Percentiles rank a stretch among this genome's conserved stretches.
phyloP scores from a whole-genome alignment of 164 flowering plant genomes.

The Stephania japonica region DNA sequence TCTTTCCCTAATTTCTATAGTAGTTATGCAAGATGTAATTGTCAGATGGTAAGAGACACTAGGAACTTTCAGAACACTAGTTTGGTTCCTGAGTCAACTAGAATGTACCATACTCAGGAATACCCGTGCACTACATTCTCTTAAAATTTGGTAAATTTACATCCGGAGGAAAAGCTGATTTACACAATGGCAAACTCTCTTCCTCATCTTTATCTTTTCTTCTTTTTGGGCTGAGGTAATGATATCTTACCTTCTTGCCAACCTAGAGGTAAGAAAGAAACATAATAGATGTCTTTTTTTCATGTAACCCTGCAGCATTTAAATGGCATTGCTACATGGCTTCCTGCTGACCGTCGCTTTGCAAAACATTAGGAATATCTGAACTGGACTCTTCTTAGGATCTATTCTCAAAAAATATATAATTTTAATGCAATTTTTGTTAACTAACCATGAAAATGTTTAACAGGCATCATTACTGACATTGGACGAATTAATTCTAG shows the following conservation, averaged over 20 bases:
- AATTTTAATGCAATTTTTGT: neutral
- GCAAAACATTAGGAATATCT: neutral
- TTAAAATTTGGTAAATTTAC: neutral
- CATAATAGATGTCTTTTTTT: neutral
- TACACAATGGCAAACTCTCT: neutral
- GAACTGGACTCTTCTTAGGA: neutral
- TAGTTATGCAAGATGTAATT: neutral
- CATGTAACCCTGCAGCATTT: neutral
- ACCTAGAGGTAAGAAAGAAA: neutral
- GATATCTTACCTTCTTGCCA: neutral
- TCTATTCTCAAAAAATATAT: neutral
- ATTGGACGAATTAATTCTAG: conserved; percentile 84
- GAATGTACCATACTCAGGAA: neutral
- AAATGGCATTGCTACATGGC: neutral
- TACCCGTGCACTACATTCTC: neutral
- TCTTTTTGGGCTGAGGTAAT: neutral
- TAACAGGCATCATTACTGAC: conserved; percentile 86
- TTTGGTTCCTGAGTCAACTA: neutral
- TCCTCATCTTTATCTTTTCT: neutral
- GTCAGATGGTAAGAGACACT: neutral
- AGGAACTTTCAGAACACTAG: neutral
- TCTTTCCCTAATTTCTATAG: neutral
- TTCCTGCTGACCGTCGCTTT: neutral
- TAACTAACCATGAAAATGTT: conserved; percentile 7
- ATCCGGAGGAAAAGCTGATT: neutral